Evolutionary conservation across 2,329 filamentous ascomycete species (phyloP).

Genomic region (Penicillium janthinellum): DNA sequence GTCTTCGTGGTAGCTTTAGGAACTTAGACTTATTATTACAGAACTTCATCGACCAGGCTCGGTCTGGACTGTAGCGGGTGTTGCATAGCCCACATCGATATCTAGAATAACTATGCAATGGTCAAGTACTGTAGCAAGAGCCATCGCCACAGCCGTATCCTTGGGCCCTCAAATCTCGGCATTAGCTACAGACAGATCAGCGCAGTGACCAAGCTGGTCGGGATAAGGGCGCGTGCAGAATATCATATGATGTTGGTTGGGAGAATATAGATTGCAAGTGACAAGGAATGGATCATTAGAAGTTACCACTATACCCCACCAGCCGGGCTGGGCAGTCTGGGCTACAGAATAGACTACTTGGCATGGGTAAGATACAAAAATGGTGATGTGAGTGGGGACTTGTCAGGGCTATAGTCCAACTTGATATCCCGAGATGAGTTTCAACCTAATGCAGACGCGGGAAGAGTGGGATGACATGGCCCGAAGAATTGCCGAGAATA

Average conservation of each 20-base stretch:
- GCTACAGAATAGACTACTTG: not conserved
- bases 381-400: not conserved
- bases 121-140: not conserved
- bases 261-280: not conserved
- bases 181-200: not conserved
- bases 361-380: not conserved
- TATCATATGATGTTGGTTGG: not conserved
- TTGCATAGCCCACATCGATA: no score
- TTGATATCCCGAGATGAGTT: not conserved
- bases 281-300: not conserved
- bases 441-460: conserved; percentile 1
- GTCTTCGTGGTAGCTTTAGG: no score
- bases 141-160: not conserved
- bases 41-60: no score
- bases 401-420: not conserved
- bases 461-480: not conserved
- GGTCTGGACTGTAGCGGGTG: no score
- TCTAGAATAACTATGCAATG: no score
- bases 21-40: no score
- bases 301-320: not conserved
- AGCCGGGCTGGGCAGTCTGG: not conserved
- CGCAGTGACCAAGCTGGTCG: not conserved
- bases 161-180: not conserved
- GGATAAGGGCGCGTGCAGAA: not conserved
- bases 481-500: not conserved